Base-by-base conservation (phyloP, 257 asterid genomes). In the Linderniella brevidens region DNA sequence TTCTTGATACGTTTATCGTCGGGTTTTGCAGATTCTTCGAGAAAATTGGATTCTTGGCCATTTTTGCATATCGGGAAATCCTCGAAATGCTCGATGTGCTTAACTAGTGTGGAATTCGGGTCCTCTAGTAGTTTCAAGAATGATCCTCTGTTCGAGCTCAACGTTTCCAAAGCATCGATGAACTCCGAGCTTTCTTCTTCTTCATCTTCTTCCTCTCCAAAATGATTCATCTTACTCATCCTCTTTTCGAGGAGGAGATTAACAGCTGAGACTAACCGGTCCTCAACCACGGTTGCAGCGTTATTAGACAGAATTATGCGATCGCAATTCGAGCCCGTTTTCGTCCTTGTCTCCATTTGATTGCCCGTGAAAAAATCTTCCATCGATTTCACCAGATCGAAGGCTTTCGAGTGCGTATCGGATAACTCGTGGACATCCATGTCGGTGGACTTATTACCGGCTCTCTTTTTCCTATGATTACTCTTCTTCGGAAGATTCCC, bases 91-190 rank as follows among this genome's bases (percentile, higher is more conserved):
- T 68, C 72, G 13, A 76, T 72, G 16, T 61, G 83, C 63, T 78
- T 69, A 20, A 72, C 64, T 40, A 74, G 59, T 46, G 40, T 62
- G 1, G 82, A 74, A 58, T 78, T 56, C 14, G 78, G 84, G 61
- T 84, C 92, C 69, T 72, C 60, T 11, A 81, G 62, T 58, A 78
- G 74, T 69, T 69, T 69, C 55, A 74, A 75, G 65, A 76, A 72
- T 46, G 64, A 52, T 45, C 74, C 85, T 53, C 68, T 64, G 52
- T 81, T 70, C 36, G 54, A 67, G 66, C 74, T 68, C 35, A 90
- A 40, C 1, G 56, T 61, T 60, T 74, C 64, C 58, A 88, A 54
- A 59, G 82, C 82, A 78, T 90, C 87, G 71, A 67, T 54, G 55
- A 75, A 63, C 63, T 81, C 96, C 51, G 56, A 25, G 32, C 32